Percentiles rank a stretch among this genome's conserved stretches.
phyloP scores from a whole-genome alignment of 2,329 filamentous ascomycete genomes.

The Microsporum audouinii region DNA sequence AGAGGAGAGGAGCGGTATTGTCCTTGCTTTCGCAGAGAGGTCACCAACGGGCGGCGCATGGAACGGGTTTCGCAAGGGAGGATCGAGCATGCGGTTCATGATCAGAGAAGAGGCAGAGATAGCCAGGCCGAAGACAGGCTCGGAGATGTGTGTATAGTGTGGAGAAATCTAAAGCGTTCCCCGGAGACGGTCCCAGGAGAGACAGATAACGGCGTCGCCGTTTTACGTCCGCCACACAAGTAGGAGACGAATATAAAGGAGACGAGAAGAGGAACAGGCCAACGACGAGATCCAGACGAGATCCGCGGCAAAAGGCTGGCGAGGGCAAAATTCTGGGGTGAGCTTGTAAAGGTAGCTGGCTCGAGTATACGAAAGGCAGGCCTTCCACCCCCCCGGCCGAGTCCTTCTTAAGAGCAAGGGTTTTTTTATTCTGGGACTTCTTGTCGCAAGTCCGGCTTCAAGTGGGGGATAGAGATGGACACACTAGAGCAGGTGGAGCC shows the following conservation, averaged over 20 bases:
- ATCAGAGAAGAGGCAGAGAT: slow-evolving; percentile 11
- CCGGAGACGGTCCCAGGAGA: background rate
- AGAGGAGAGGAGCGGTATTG: slow-evolving; percentile 42
- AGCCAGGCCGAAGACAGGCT: background rate
- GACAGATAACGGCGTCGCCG: background rate
- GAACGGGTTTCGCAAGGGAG: slow-evolving; percentile 37
- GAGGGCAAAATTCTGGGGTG: background rate
- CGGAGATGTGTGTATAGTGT: background rate
- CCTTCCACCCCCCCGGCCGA: background rate
- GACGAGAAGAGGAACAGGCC: background rate
- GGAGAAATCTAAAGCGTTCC: background rate
- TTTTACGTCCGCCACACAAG: background rate
- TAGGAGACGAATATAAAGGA: background rate
- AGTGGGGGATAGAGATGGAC: background rate
- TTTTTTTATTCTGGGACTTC: background rate
- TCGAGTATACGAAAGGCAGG: background rate
- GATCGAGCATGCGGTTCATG: slow-evolving; percentile 34
- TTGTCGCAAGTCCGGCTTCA: background rate
- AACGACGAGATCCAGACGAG: background rate
- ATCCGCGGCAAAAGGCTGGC: background rate
- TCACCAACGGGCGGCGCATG: slow-evolving; percentile 24
- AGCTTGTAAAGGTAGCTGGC: background rate
- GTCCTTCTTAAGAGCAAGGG: background rate
- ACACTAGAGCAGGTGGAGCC: background rate
- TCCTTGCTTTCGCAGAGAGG: slow-evolving; percentile 38